Conservation (phyloP, 495 filamentous ascomycete genomes). For the Elasticomyces elasticus region DNA sequence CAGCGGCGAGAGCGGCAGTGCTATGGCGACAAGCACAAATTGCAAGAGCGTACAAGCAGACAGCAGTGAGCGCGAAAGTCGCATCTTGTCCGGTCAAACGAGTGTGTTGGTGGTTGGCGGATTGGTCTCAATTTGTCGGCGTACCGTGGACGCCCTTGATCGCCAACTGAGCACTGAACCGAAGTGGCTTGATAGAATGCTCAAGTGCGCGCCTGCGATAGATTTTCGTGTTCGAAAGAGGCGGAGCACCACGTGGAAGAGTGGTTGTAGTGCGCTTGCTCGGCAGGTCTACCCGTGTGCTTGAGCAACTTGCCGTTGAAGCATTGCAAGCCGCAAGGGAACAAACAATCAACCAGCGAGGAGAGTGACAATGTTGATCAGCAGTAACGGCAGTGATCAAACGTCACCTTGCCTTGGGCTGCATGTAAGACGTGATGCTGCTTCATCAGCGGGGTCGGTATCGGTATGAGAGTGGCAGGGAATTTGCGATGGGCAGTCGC, state of each 20-base stretch:
- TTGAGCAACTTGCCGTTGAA: neutral
- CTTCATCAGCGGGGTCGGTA: neutral
- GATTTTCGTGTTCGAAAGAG: neutral
- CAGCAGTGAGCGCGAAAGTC: neutral
- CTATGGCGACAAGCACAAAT: neutral
- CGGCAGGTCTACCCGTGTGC: neutral
- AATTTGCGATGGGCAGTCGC: neutral
- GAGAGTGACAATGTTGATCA: neutral
- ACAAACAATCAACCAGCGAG: neutral
- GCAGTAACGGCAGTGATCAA: neutral
- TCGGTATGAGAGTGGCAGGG: neutral
- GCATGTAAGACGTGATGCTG: neutral
- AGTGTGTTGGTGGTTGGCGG: neutral
- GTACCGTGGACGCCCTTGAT: neutral
- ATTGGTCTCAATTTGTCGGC: neutral
- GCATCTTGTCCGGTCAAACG: neutral
- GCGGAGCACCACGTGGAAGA: neutral
- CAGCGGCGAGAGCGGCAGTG: neutral
- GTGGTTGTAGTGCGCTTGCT: neutral
- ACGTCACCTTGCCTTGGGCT: neutral
- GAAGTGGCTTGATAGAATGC: neutral
- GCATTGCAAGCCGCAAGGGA: neutral
- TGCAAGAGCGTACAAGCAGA: neutral
- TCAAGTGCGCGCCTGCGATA: neutral
- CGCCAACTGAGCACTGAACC: neutral